Evolutionary conservation across 345 rosid genomes (phyloP), one percentile per base, ranked within the genome.

Genomic region (Populus alba): DNA sequence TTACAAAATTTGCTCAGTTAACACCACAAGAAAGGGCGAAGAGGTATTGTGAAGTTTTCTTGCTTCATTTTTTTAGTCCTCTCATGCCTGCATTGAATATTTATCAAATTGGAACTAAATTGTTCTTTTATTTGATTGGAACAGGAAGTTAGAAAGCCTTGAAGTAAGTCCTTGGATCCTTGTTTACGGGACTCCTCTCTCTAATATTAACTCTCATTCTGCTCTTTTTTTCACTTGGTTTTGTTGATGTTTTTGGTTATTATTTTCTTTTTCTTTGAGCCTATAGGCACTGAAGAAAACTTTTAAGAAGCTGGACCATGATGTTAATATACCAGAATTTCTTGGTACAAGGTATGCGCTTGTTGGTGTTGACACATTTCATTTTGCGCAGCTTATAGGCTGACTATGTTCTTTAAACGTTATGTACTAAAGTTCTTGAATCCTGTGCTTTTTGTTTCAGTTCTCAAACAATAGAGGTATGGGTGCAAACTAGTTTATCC

Each of bases 111-210:
- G 37, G 41, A 49, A 35, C 43, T 11, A 70, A 49, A 51, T 31
- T 31, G 22, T 33, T 66, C 15, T n/a, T 33, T 59, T 22, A 25
- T 73, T 76, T 73, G 33, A 59, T 72, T 76, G 71, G 51, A 43
- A 51, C 82, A 83, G 85, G 80, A 83, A 83, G 63, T 76, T 83
- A 53, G 85, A 83, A 68, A 79, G 82, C 74, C 85, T 83, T 45
- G 82, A 79, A 83, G 85, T 79, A 76, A 79, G 85, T 68, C 70
- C 35, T 31, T 70, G 16, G 65, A 59, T 59, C 65, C 65, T 59
- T 12, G 35, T 23, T n/a, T 38, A 22, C 43, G 51, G 25, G 45
- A 59, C 35, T 72, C 29, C 31, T 16, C 45, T 70, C 41, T n/a
- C 29, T 51, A 2, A 18, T 31, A 47, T 23, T 37, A 25, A 8